Evolutionary conservation across 768 basidiomycete genomes (phyloP).

Genomic region (Rhodosporidiobolus sp.): DNA sequence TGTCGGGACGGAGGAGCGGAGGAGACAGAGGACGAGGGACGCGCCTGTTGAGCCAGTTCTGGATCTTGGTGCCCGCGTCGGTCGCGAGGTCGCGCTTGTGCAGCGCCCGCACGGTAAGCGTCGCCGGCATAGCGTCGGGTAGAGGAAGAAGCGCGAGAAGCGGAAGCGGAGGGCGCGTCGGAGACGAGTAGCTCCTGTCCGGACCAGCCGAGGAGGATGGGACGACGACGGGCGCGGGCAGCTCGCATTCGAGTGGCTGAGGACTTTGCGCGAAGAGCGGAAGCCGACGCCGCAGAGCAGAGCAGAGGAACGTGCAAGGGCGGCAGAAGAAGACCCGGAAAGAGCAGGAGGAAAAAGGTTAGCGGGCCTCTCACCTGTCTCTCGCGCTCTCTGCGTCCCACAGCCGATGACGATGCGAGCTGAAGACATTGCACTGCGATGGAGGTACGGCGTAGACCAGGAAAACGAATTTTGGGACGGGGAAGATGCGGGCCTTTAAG

Average conservation of each 20-base stretch:
- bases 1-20: background rate
- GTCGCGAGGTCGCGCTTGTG: slow-evolving; percentile 4
- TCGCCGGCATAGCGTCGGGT: background rate
- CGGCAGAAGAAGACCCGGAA: background rate
- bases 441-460: too few species aligned
- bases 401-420: background rate
- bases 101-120: background rate
- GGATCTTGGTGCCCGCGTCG: background rate
- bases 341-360: background rate
- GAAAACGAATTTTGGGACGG: too few species aligned
- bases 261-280: too few species aligned
- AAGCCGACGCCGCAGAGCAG: too few species aligned
- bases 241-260: too few species aligned
- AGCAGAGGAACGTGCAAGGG: background rate
- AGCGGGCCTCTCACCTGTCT: too few species aligned
- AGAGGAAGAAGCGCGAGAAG: background rate
- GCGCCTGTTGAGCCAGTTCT: slow-evolving; percentile 3
- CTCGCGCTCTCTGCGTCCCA: too few species aligned
- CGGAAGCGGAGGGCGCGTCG: too few species aligned
- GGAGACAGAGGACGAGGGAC: background rate
- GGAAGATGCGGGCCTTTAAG: too few species aligned
- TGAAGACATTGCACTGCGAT: background rate
- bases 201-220: too few species aligned
- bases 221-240: too few species aligned
- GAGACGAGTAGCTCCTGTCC: too few species aligned